phyloP scores from a whole-genome alignment of 495 filamentous ascomycete species.

The Massariosphaeria phaeospora region DNA sequence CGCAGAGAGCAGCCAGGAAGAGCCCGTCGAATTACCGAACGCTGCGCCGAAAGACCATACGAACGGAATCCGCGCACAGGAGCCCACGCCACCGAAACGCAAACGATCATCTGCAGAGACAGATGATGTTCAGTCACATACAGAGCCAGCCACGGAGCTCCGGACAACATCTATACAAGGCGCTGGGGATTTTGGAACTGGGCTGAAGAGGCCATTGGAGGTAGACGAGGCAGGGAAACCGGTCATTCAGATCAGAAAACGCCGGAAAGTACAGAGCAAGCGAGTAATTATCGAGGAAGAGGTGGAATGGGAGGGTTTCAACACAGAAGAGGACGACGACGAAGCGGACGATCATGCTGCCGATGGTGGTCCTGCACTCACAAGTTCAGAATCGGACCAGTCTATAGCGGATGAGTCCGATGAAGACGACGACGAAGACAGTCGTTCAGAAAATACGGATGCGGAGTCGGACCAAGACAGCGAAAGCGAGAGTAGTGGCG shows the following conservation, averaged over 20 bases:
- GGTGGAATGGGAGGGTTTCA: constrained; percentile 58
- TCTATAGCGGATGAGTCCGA: constrained; percentile 1
- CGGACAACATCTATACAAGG: neutral
- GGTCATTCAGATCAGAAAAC: constrained; percentile 62
- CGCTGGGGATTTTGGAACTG: constrained; percentile 57
- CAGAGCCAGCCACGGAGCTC: neutral
- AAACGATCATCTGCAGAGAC: neutral
- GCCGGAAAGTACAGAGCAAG: constrained; percentile 27
- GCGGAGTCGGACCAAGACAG: constrained; percentile 34
- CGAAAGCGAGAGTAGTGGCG: constrained; percentile 41
- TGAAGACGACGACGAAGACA: constrained; percentile 6
- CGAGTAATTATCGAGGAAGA: constrained; percentile 37
- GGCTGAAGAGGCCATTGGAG: constrained; percentile 82
- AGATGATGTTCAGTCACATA: constrained; percentile 14
- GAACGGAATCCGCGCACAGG: neutral
- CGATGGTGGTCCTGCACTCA: too few relatives aligned
- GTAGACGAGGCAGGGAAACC: constrained; percentile 71
- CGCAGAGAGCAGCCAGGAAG: constrained; percentile 24
- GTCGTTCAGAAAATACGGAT: constrained; percentile 14
- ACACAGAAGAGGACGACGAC: constrained; percentile 24
- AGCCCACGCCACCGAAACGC: neutral
- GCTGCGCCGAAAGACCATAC: neutral
- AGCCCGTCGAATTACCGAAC: neutral
- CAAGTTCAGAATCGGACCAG: neutral
- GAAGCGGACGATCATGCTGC: neutral